These are phyloP conservation scores for Penicillium flavigenum DNA, from an alignment of 495 filamentous ascomycete genomes.

Conservation along the genomic window DNA sequence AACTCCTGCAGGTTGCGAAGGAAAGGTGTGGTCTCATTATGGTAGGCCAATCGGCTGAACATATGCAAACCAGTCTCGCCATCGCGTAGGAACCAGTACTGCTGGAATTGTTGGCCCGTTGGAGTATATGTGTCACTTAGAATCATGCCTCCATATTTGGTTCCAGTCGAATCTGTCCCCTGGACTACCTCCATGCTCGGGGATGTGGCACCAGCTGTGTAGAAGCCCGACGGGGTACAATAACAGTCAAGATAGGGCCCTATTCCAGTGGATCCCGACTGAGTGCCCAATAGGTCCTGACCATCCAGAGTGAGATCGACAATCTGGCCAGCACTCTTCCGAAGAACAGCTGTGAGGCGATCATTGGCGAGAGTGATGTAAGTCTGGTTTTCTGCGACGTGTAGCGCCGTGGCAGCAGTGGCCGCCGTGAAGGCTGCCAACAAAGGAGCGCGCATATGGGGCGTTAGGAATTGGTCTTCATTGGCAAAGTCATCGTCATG, in stretches of 20 bases:
- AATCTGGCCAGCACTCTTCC: slow-evolving; percentile 45
- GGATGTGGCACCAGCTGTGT: slow-evolving; percentile 50
- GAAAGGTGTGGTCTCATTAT: slow-evolving; percentile 52
- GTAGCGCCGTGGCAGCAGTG: slow-evolving; percentile 23
- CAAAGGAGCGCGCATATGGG: slow-evolving; percentile 6
- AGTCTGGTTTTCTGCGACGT: slow-evolving; percentile 25
- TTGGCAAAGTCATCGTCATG: not conserved
- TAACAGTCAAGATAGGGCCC: slow-evolving; percentile 60
- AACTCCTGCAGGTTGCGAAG: slow-evolving; percentile 56
- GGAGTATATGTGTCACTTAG: slow-evolving; percentile 52
- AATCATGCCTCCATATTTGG: slow-evolving; percentile 49
- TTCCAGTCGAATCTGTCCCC: slow-evolving; percentile 49
- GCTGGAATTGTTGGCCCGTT: slow-evolving; percentile 53
- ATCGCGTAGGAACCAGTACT: slow-evolving; percentile 58
- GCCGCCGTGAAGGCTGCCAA: slow-evolving; percentile 8
- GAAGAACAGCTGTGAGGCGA: slow-evolving; percentile 44
- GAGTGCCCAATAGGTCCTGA: slow-evolving; percentile 49
- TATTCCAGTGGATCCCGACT: slow-evolving; percentile 46
- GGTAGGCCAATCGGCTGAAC: slow-evolving; percentile 54
- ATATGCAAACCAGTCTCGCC: slow-evolving; percentile 56
- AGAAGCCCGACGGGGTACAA: slow-evolving; percentile 54
- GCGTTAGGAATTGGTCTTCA: not conserved
- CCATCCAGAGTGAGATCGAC: slow-evolving; percentile 46
- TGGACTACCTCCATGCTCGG: slow-evolving; percentile 45
- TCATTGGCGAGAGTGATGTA: slow-evolving; percentile 46